These are phyloP conservation scores for Alternaria sp. DNA, from an alignment of 2,329 filamentous ascomycete genomes.

Conservation along the genomic window DNA sequence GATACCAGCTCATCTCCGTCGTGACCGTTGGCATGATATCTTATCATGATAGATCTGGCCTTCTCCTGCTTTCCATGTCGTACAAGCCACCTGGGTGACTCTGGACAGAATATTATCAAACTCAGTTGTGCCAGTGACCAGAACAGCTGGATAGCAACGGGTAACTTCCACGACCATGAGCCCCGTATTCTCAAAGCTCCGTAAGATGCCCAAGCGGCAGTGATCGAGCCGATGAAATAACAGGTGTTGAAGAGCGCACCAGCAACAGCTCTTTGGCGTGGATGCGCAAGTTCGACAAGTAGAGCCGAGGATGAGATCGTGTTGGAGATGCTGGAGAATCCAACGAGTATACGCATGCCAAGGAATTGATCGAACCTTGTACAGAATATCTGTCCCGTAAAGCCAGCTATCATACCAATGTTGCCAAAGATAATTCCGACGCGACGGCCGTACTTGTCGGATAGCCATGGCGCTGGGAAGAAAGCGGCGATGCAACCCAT, in stretches of 20 bases:
- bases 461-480: constrained; percentile 29
- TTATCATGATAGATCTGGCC: constrained; percentile 62
- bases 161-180: constrained; percentile 25
- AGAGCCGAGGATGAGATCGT: constrained; percentile 22
- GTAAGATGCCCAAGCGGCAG: constrained; percentile 20
- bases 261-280: constrained; percentile 22
- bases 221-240: constrained; percentile 23
- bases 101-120: constrained; percentile 51
- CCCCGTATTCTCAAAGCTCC: constrained; percentile 12
- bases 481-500: constrained; percentile 29
- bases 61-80: constrained; percentile 62
- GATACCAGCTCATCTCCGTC: constrained; percentile 24
- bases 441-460: constrained; percentile 26
- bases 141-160: constrained; percentile 18
- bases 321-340: constrained; percentile 23
- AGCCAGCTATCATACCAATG: constrained; percentile 16
- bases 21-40: constrained; percentile 61
- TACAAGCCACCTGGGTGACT: constrained; percentile 69
- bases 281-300: constrained; percentile 26
- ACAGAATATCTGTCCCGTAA: constrained; percentile 22
- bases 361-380: constrained; percentile 16
- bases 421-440: constrained; percentile 23
- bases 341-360: constrained; percentile 16
- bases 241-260: constrained; percentile 30
- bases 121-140: constrained; percentile 17